phyloP scores from a whole-genome alignment of 2,329 filamentous ascomycete genomes.

The Diaporthe sp. region DNA sequence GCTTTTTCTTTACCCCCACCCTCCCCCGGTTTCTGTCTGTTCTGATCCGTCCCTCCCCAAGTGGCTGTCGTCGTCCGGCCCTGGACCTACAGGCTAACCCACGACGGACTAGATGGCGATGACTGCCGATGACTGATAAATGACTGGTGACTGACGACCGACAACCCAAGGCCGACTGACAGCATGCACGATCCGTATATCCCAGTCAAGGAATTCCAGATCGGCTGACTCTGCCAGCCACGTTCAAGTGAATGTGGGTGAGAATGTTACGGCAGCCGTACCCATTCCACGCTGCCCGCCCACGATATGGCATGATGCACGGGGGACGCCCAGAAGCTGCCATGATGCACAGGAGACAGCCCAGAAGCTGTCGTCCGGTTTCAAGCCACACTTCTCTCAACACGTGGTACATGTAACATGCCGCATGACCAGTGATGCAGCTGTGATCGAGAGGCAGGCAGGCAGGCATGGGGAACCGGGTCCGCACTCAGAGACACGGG shows the following conservation, averaged over 20 bases:
- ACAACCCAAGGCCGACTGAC: not conserved
- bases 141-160: not conserved
- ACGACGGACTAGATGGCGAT: no score
- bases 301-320: not conserved
- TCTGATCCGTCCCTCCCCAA: no score
- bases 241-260: not conserved
- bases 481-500: no score
- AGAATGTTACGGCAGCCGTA: not conserved
- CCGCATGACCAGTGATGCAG: not conserved
- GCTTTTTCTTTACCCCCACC: no score
- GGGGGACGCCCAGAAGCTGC: not conserved
- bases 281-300: not conserved
- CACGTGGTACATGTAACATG: not conserved
- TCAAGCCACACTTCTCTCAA: not conserved
- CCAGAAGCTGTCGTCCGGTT: not conserved
- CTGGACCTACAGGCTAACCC: not conserved
- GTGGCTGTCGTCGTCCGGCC: no score
- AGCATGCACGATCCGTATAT: not conserved
- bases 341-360: not conserved
- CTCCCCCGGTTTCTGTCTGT: no score
- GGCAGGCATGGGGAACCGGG: no score
- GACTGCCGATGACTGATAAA: not conserved
- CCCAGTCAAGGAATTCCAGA: not conserved
- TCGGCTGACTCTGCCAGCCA: not conserved
- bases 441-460: not conserved